Conservation (phyloP, 352 stramenopile genomes). For the Globisporangium iwayamae region DNA sequence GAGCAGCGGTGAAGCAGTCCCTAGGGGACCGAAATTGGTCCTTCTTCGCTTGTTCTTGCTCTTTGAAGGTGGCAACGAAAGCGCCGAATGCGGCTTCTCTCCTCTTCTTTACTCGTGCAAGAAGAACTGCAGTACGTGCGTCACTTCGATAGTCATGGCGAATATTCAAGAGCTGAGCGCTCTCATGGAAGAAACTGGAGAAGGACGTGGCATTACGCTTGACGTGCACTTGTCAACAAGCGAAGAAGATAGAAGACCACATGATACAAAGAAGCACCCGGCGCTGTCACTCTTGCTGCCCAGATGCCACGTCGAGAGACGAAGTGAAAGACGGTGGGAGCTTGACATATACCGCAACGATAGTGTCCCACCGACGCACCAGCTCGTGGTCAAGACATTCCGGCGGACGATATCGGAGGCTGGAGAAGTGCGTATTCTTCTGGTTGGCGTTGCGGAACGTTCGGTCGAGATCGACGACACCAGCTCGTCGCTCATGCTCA, state of each 20-base stretch:
- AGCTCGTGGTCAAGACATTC: not conserved
- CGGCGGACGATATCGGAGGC: not conserved
- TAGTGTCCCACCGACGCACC: not conserved
- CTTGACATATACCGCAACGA: not conserved
- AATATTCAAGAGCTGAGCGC: not conserved
- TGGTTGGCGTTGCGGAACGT: constrained; percentile 1
- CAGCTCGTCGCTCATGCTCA: not conserved
- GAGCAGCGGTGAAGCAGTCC: not conserved
- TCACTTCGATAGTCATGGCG: too few relatives aligned
- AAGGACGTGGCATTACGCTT: not conserved
- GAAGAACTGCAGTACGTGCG: not conserved
- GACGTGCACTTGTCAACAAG: not conserved
- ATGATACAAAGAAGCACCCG: not conserved
- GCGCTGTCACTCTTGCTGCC: constrained; percentile 4
- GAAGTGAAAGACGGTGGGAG: not conserved
- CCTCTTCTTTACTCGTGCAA: constrained; percentile 4
- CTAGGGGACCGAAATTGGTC: not conserved
- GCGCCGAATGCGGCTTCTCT: not conserved
- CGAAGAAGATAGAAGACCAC: not conserved
- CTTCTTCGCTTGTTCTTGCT: constrained; percentile 7
- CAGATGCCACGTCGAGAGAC: not conserved
- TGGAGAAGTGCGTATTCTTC: not conserved
- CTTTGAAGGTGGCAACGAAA: not conserved
- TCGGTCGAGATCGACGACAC: not conserved
- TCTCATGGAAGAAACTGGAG: not conserved